These are phyloP conservation scores for Xylariaceae sp. DNA, from an alignment of 2,329 filamentous ascomycete species.

Conservation along the genomic window DNA sequence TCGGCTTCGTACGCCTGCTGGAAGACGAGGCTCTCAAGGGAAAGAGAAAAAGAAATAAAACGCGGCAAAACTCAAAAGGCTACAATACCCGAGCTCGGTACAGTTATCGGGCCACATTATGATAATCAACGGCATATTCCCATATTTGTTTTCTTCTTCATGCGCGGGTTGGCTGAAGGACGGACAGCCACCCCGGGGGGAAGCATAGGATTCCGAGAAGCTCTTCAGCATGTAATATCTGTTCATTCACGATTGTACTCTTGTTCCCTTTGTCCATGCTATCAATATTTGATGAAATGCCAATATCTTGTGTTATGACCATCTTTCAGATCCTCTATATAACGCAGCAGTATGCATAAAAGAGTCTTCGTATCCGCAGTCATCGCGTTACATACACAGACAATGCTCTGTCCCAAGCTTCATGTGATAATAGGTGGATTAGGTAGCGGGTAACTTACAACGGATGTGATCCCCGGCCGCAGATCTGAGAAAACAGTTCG, in stretches of 20 bases:
- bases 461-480: not conserved
- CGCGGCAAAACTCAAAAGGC: conserved; percentile 21
- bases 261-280: conserved; percentile 35
- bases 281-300: conserved; percentile 35
- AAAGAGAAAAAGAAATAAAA: conserved; percentile 17
- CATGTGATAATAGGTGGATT: not conserved
- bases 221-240: conserved; percentile 55
- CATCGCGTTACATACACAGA: not conserved
- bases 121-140: conserved; percentile 39
- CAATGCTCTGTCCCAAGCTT: not conserved
- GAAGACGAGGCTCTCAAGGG: conserved; percentile 20
- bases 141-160: conserved; percentile 23
- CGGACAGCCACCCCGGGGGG: conserved; percentile 25
- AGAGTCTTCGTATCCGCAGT: not conserved
- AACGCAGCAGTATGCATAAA: not conserved
- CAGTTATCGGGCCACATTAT: conserved; percentile 31
- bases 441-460: not conserved
- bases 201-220: conserved; percentile 37
- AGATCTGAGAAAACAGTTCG: not conserved
- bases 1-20: conserved; percentile 23
- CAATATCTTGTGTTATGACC: conserved; percentile 29
- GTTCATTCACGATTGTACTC: conserved; percentile 44
- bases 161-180: conserved; percentile 29
- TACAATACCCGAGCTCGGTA: conserved; percentile 30
- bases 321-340: conserved; percentile 3